Percentiles rank a stretch among this genome's conserved stretches.
phyloP scores from a whole-genome alignment of 2,329 filamentous ascomycete species.

The Cytospora mali region DNA sequence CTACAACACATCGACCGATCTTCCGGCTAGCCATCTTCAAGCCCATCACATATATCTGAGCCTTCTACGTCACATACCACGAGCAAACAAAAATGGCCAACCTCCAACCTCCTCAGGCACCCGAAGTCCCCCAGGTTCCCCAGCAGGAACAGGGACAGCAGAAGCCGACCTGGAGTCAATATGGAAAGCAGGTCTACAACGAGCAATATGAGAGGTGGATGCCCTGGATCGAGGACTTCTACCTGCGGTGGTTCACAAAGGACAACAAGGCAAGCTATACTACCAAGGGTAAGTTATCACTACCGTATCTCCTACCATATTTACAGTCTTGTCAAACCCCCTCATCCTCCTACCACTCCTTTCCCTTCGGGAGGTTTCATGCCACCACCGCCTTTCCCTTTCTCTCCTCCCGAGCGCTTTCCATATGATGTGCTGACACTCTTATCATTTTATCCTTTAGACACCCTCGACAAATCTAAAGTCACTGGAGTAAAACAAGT shows the following conservation, averaged over 20 bases:
- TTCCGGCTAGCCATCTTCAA: not conserved
- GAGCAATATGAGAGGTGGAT: conserved; percentile 75
- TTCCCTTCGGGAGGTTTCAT: not conserved
- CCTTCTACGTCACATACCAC: not conserved
- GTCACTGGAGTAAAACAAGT: conserved; percentile 28
- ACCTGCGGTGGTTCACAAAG: conserved; percentile 72
- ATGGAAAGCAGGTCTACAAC: conserved; percentile 63
- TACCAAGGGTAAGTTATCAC: conserved; percentile 60
- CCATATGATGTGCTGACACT: no score
- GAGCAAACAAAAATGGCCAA: conserved; percentile 3
- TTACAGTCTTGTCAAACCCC: not conserved
- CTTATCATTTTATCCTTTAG: conserved; percentile 15
- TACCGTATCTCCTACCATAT: no score
- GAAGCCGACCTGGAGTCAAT: conserved; percentile 24
- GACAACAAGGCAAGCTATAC: conserved; percentile 77
- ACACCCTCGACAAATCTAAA: conserved; percentile 56
- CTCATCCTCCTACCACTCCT: not conserved
- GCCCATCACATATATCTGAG: not conserved
- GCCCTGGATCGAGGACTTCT: conserved; percentile 75
- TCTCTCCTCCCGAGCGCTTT: no score
- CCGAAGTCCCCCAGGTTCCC: conserved; percentile 11
- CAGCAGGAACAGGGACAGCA: conserved; percentile 19
- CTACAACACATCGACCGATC: not conserved
- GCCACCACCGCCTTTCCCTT: not conserved
- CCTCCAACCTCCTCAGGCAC: conserved; percentile 9